Conservation (phyloP, 805 yeast species). For the Barnettozyma pratensis region DNA sequence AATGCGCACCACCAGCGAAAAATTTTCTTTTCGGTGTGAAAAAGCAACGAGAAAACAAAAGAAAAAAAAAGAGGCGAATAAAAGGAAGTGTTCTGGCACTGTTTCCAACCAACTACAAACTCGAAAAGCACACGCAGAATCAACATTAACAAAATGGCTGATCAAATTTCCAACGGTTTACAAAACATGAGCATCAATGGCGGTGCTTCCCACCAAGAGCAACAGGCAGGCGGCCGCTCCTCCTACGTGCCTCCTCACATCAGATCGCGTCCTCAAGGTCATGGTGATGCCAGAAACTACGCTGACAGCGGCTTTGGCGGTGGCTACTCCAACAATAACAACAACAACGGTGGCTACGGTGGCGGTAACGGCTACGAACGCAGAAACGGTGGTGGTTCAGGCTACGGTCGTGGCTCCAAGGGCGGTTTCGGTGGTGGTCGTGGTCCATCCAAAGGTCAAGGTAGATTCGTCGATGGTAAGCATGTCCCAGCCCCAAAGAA, state of each 20-base stretch:
- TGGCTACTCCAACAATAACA: conserved; percentile 9
- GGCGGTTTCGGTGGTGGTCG: conserved; percentile 31
- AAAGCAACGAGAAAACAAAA: background rate
- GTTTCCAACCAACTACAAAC: background rate
- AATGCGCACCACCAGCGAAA: background rate
- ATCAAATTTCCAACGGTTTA: conserved; percentile 48
- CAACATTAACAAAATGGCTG: conserved; percentile 36
- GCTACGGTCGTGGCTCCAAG: conserved; percentile 23
- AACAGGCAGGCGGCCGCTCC: conserved; percentile 20
- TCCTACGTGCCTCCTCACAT: conserved; percentile 57
- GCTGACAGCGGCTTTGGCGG: conserved; percentile 4
- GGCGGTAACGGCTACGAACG: conserved; percentile 16
- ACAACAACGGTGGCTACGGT: conserved; percentile 10
- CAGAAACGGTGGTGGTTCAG: conserved; percentile 17
- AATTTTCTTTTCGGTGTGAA: background rate
- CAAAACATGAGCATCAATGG: conserved; percentile 48
- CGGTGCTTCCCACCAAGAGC: conserved; percentile 18
- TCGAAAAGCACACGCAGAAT: background rate
- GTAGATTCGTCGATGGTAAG: conserved; percentile 81
- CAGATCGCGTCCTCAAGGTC: conserved; percentile 29
- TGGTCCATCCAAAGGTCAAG: conserved; percentile 50
- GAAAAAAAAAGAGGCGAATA: conserved; percentile 3
- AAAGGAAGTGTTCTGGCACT: background rate
- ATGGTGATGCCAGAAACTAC: conserved; percentile 12
- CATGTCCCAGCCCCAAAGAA: conserved; percentile 79